Conservation (phyloP, 2,329 filamentous ascomycete genomes). For the Myriosclerotinia scirpicola region DNA sequence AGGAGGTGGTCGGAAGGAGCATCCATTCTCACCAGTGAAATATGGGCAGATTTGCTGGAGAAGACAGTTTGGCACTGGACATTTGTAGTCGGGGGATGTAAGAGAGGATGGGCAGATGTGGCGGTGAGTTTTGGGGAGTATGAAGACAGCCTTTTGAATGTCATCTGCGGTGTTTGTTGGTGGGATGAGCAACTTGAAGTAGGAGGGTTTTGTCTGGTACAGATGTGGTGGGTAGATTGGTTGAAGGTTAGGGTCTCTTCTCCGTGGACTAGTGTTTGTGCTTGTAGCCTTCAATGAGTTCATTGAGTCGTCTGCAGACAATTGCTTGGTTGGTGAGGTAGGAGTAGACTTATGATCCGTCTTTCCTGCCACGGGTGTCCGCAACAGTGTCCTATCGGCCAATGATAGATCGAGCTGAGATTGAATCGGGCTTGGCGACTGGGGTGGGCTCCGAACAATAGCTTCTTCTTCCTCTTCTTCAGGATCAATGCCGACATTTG, state of each 20-base stretch:
- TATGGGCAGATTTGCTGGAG: slow-evolving; percentile 7
- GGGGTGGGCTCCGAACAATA: background rate
- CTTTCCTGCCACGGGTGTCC: slow-evolving; percentile 9
- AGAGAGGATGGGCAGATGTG: slow-evolving; percentile 16
- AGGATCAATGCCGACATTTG: background rate
- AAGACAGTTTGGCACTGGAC: background rate
- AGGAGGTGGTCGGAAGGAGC: slow-evolving; percentile 1
- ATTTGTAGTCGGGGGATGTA: background rate
- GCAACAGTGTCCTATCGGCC: background rate
- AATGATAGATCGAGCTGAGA: background rate
- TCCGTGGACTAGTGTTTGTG: slow-evolving; percentile 2
- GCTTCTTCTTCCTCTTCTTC: background rate
- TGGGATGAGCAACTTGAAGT: background rate
- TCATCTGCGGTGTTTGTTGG: background rate
- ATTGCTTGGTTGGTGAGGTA: background rate
- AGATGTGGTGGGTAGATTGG: background rate
- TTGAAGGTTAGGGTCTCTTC: background rate
- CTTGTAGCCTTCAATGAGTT: background rate
- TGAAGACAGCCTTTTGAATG: background rate
- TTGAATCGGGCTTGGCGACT: background rate
- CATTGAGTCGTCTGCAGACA: background rate
- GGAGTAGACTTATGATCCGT: slow-evolving; percentile 12
- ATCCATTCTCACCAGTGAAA: slow-evolving; percentile 15
- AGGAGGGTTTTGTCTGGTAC: background rate
- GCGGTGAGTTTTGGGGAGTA: slow-evolving; percentile 3